phyloP scores from a whole-genome alignment of 257 asterid genomes.

The Plantago elongata region DNA sequence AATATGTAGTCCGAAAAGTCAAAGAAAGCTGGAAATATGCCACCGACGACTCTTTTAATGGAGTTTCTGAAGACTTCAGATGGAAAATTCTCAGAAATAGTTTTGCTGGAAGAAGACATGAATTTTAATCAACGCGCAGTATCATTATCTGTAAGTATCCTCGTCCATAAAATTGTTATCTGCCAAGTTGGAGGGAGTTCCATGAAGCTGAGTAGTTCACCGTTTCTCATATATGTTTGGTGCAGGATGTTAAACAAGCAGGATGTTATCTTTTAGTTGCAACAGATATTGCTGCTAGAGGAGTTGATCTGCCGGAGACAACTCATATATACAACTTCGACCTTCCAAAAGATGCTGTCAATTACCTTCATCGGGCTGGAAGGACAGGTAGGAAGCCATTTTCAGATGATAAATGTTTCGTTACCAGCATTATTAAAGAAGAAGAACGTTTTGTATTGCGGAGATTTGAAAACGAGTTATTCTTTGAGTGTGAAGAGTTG shows the following conservation, averaged over 20 bases:
- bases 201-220: not conserved
- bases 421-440: constrained; percentile 65
- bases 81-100: constrained; percentile 42
- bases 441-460: constrained; percentile 83
- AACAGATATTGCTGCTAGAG: constrained; percentile 84
- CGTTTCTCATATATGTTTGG: constrained; percentile 13
- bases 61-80: constrained; percentile 47
- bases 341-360: constrained; percentile 80
- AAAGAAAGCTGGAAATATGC: constrained; percentile 72
- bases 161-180: constrained; percentile 4
- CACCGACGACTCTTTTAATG: constrained; percentile 52
- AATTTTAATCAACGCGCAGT: constrained; percentile 82
- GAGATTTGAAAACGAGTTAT: constrained; percentile 77
- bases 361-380: constrained; percentile 96
- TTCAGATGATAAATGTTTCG: constrained; percentile 70
- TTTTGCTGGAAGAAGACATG: constrained; percentile 75
- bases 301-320: constrained; percentile 89
- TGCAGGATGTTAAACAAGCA: constrained; percentile 64
- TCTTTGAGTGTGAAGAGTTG: constrained; percentile 70
- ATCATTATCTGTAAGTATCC: constrained; percentile 49
- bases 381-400: constrained; percentile 96
- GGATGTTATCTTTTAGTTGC: constrained; percentile 75
- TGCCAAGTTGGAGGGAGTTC: constrained; percentile 9
- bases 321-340: constrained; percentile 92
- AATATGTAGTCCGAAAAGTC: constrained; percentile 83